Conservation (phyloP, 495 filamentous ascomycete genomes). For the Tuber microsphaerosporum region DNA sequence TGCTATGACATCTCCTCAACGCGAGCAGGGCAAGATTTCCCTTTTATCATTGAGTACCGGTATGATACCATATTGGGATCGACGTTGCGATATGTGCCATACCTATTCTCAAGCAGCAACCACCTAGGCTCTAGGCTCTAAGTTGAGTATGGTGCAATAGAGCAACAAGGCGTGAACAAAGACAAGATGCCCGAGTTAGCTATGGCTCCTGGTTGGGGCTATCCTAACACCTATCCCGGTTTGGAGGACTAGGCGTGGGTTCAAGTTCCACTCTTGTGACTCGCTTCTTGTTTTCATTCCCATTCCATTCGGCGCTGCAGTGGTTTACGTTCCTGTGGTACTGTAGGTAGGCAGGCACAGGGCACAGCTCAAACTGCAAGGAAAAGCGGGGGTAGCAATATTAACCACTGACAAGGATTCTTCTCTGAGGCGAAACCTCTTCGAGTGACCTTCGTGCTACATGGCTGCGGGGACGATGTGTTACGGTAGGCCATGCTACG, state of each 20-base stretch:
- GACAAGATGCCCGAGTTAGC: conserved; percentile 35
- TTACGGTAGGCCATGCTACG: background rate
- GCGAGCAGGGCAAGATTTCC: too few species aligned
- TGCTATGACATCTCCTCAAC: too few species aligned
- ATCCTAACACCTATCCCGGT: conserved; percentile 24
- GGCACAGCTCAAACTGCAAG: background rate
- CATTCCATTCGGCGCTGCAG: too few species aligned
- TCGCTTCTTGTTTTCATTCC: background rate
- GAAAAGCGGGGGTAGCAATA: background rate
- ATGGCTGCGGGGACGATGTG: background rate
- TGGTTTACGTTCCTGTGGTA: background rate
- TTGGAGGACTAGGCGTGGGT: conserved; percentile 24
- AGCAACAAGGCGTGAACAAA: background rate
- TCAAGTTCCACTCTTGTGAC: conserved; percentile 33
- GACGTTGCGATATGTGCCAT: background rate
- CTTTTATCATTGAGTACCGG: too few species aligned
- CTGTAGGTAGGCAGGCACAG: background rate
- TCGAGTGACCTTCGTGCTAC: background rate
- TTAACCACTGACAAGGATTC: background rate
- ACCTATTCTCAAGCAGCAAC: background rate
- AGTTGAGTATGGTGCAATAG: background rate
- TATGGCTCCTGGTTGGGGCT: conserved; percentile 22
- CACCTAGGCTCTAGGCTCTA: background rate
- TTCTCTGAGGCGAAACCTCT: background rate
- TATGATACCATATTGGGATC: background rate